A percentile compares a stretch with the other conserved stretches of the same genome.
Evolutionary conservation across 202 grass and related monocot species (phyloP).

Genomic region (Saccharum hybrid): DNA sequence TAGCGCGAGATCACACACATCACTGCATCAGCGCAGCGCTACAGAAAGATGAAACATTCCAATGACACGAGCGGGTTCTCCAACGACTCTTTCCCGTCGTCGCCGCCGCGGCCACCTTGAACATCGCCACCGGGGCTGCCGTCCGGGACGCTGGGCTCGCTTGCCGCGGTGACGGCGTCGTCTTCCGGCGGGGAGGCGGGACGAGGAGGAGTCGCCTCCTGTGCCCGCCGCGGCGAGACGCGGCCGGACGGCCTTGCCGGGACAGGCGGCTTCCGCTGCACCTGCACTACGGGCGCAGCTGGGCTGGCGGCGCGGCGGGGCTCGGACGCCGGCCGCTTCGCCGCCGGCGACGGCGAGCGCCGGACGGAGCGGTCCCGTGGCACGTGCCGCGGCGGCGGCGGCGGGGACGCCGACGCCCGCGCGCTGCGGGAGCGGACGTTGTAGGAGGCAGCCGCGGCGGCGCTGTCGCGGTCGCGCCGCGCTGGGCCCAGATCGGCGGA

Average conservation of each 20-base stretch:
- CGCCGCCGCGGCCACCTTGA: neutral
- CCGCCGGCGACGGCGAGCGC: constrained; percentile 70
- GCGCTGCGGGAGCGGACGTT: constrained; percentile 66
- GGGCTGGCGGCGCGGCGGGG: constrained; percentile 37
- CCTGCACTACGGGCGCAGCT: neutral
- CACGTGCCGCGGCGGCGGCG: constrained; percentile 48
- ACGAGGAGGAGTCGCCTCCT: constrained; percentile 18
- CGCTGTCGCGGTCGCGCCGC: constrained; percentile 42
- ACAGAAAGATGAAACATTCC: constrained; percentile 96
- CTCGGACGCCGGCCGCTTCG: constrained; percentile 42
- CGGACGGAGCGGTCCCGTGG: constrained; percentile 61
- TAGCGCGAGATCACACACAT: constrained; percentile 31
- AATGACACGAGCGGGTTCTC: constrained; percentile 89
- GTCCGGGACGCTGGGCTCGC: neutral
- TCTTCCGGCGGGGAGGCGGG: constrained; percentile 11
- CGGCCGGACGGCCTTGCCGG: constrained; percentile 32
- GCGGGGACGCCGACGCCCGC: constrained; percentile 58
- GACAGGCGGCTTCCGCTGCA: constrained; percentile 48
- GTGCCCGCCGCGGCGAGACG: constrained; percentile 1
- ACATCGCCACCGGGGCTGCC: neutral
- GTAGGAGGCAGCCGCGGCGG: constrained; percentile 39
- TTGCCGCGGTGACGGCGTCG: neutral
- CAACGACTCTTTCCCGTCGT: constrained; percentile 71
- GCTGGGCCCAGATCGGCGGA: constrained; percentile 53
- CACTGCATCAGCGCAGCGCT: neutral